Conservation (phyloP, 768 basidiomycete species). For the Dioszegia crocea region DNA sequence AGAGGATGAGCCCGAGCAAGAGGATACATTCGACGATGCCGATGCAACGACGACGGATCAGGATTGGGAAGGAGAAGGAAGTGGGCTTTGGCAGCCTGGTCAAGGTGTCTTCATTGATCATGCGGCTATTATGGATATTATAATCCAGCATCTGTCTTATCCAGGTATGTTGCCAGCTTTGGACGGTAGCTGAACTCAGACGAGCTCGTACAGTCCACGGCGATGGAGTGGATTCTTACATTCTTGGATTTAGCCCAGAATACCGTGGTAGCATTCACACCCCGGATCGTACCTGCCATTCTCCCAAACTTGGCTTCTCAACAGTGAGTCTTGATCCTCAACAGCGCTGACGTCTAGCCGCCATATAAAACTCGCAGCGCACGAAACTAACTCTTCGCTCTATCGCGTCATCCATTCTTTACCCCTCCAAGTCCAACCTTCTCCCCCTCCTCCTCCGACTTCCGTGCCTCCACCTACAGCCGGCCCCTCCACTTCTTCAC, state of each 20-base stretch:
- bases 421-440: constrained; percentile 61
- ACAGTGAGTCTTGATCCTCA: constrained; percentile 12
- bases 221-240: constrained; percentile 87
- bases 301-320: constrained; percentile 76
- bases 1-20: constrained; percentile 22
- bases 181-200: constrained; percentile 55
- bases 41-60: constrained; percentile 40
- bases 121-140: constrained; percentile 83
- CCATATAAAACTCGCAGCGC: constrained; percentile 81
- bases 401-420: constrained; percentile 78
- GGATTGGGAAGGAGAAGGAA: constrained; percentile 48
- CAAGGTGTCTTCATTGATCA: constrained; percentile 91
- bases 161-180: constrained; percentile 58
- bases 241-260: constrained; percentile 82
- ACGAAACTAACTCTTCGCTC: constrained; percentile 78
- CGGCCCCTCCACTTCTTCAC: constrained; percentile 24
- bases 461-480: constrained; percentile 30
- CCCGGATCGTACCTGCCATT: constrained; percentile 85
- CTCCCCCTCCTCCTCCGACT: constrained; percentile 14
- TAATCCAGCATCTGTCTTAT: constrained; percentile 77
- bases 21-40: constrained; percentile 17
- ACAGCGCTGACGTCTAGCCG: constrained; percentile 40
- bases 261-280: constrained; percentile 90
- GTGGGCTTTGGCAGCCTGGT: constrained; percentile 76
- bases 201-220: constrained; percentile 89